Conservation (phyloP, 2,329 filamentous ascomycete species). For the Colletotrichum lupini region DNA sequence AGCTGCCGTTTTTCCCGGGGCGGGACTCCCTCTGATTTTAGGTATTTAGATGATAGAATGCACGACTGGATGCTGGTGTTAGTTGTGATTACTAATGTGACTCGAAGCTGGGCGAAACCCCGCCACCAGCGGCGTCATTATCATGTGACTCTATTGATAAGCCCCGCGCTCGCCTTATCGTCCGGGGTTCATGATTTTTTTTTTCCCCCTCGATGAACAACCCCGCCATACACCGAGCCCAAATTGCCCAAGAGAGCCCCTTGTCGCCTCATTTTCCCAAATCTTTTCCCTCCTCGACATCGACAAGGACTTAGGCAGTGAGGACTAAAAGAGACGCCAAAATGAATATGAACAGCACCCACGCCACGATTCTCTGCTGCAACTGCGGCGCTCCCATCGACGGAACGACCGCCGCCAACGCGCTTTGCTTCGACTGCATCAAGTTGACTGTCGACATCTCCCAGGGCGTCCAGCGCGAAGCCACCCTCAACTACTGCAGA, state of each 20-base stretch:
- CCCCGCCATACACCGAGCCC: constrained; percentile 30
- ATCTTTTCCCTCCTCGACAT: background rate
- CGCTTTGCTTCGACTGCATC: constrained; percentile 95
- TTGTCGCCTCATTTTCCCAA: background rate
- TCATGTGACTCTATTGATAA: constrained; percentile 23
- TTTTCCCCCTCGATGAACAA: constrained; percentile 9
- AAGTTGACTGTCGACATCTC: constrained; percentile 96
- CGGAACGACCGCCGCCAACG: constrained; percentile 85
- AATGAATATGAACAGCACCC: constrained; percentile 11
- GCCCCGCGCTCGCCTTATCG: constrained; percentile 27
- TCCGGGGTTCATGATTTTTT: constrained; percentile 11
- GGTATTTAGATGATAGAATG: too few relatives aligned
- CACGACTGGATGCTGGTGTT: background rate
- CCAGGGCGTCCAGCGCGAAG: constrained; percentile 89
- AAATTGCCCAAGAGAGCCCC: constrained; percentile 2
- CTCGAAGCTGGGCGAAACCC: background rate
- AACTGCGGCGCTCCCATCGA: constrained; percentile 98
- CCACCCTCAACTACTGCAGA: constrained; percentile 88
- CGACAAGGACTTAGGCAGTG: constrained; percentile 1
- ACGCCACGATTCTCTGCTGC: constrained; percentile 82
- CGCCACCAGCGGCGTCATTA: constrained; percentile 2
- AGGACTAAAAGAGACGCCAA: background rate
- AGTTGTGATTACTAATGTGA: constrained; percentile 6
- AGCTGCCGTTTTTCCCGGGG: background rate
- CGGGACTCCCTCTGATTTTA: too few relatives aligned